These are phyloP conservation scores for Magnusiomyces clavatus DNA, from an alignment of 1,139 yeast species.

Conservation along the genomic window DNA sequence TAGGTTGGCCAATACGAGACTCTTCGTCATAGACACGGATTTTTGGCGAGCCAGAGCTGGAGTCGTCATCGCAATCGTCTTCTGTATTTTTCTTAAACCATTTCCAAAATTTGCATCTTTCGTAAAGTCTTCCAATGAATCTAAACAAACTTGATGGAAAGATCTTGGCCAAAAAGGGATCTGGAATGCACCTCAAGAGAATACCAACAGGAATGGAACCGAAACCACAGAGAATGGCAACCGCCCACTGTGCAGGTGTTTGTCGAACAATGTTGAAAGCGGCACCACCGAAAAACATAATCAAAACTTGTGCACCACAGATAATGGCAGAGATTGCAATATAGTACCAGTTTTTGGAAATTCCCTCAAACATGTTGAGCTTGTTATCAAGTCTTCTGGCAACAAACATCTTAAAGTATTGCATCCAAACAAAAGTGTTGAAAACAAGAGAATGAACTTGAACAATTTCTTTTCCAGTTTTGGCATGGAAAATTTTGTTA, in stretches of 20 bases:
- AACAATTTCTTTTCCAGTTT: slow-evolving; percentile 52
- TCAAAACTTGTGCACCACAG: slow-evolving; percentile 75
- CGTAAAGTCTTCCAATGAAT: slow-evolving; percentile 25
- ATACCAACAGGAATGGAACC: slow-evolving; percentile 75
- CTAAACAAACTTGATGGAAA: slow-evolving; percentile 60
- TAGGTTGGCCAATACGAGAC: slow-evolving; percentile 14
- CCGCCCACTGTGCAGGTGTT: slow-evolving; percentile 82
- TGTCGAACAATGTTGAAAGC: slow-evolving; percentile 79
- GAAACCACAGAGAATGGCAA: slow-evolving; percentile 78
- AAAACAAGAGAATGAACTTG: slow-evolving; percentile 80
- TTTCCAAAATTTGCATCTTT: slow-evolving; percentile 8
- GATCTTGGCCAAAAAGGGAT: slow-evolving; percentile 56
- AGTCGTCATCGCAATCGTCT: slow-evolving; percentile 4
- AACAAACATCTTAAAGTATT: slow-evolving; percentile 86
- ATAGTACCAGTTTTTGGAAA: slow-evolving; percentile 77
- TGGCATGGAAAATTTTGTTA: slow-evolving; percentile 43
- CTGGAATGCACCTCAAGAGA: slow-evolving; percentile 73
- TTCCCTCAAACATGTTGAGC: slow-evolving; percentile 74
- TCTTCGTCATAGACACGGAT: slow-evolving; percentile 12
- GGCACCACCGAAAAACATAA: slow-evolving; percentile 96
- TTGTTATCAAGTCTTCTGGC: slow-evolving; percentile 90
- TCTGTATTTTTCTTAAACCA: slow-evolving; percentile 10
- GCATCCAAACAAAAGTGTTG: slow-evolving; percentile 96
- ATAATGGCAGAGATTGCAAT: slow-evolving; percentile 62
- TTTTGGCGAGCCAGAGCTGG: slow-evolving; percentile 3